A percentile compares a stretch with the other conserved stretches of the same genome.
Evolutionary conservation across 169 alveolate species (phyloP).

Genomic region (Cystoisospora suis): DNA sequence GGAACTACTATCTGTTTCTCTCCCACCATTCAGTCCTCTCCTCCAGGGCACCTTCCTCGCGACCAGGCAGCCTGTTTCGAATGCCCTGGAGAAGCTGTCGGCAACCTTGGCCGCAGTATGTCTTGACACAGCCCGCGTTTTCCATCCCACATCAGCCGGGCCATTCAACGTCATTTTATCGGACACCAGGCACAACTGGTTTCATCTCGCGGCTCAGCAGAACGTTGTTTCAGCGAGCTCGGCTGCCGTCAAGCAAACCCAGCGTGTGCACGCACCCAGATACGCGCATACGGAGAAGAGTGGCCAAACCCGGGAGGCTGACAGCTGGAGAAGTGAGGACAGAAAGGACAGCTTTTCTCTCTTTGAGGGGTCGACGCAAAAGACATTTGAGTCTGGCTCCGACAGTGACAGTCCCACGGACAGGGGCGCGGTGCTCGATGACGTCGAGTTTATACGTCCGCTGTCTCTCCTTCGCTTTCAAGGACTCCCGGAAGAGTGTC

Average conservation of each 20-base stretch:
- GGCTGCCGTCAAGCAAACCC: no score
- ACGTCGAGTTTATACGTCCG: neutral
- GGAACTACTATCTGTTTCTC: neutral
- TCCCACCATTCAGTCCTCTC: neutral
- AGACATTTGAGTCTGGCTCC: no score
- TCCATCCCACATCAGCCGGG: neutral
- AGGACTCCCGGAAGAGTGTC: neutral
- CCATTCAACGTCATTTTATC: constrained; percentile 7
- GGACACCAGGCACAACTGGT: neutral
- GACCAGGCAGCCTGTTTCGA: no score
- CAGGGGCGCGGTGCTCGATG: neutral
- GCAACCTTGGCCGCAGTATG: neutral
- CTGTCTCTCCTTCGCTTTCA: neutral
- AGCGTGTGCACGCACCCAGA: no score
- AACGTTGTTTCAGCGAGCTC: no score
- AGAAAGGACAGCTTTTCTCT: no score
- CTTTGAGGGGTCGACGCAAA: no score
- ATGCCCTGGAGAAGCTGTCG: neutral
- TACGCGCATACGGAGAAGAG: no score
- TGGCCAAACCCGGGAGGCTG: no score
- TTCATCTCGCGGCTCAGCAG: neutral
- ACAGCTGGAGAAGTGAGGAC: no score
- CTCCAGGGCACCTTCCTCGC: neutral
- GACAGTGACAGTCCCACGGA: no score
- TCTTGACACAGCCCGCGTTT: neutral